phyloP scores from a whole-genome alignment of 2,329 filamentous ascomycete species.

The Trichocomaceae sp. region DNA sequence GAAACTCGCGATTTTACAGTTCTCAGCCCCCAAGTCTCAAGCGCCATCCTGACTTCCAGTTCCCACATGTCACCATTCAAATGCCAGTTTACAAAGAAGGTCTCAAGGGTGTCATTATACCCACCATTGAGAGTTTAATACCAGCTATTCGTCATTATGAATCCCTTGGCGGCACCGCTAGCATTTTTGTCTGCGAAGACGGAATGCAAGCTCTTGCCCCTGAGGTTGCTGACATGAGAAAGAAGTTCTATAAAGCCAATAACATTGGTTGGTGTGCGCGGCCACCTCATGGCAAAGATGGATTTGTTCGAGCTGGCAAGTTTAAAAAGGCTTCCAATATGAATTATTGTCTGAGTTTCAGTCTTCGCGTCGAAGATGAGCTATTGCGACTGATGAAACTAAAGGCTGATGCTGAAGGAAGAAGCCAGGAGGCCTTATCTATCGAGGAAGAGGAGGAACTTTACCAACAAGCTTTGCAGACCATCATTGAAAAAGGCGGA shows the following conservation, averaged over 20 bases:
- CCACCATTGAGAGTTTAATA: conserved; percentile 51
- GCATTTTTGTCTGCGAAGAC: conserved; percentile 36
- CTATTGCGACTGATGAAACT: conserved; percentile 37
- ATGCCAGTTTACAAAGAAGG: conserved; percentile 87
- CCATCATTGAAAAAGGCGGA: conserved; percentile 46
- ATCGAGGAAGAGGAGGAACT: conserved; percentile 38
- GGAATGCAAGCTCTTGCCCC: conserved; percentile 34
- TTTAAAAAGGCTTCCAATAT: conserved; percentile 72
- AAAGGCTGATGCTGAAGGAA: conserved; percentile 7
- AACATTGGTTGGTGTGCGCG: conserved; percentile 47
- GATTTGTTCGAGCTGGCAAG: conserved; percentile 53
- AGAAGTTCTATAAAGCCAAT: conserved; percentile 46
- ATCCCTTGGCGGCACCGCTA: conserved; percentile 40
- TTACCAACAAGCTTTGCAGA: conserved; percentile 26
- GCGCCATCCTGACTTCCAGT: conserved; percentile 9
- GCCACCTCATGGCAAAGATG: conserved; percentile 36
- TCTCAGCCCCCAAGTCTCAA: conserved; percentile 10
- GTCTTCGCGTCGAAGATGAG: conserved; percentile 56
- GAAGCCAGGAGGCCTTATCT: conserved; percentile 10
- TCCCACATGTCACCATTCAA: conserved; percentile 60
- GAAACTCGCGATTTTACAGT: conserved; percentile 12
- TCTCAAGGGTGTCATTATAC: conserved; percentile 59
- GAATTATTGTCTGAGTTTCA: conserved; percentile 62
- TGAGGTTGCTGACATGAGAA: conserved; percentile 39
- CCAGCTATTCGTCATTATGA: conserved; percentile 55